Base-by-base conservation (phyloP, 257 asterid genomes). In the Linaria vulgaris region DNA sequence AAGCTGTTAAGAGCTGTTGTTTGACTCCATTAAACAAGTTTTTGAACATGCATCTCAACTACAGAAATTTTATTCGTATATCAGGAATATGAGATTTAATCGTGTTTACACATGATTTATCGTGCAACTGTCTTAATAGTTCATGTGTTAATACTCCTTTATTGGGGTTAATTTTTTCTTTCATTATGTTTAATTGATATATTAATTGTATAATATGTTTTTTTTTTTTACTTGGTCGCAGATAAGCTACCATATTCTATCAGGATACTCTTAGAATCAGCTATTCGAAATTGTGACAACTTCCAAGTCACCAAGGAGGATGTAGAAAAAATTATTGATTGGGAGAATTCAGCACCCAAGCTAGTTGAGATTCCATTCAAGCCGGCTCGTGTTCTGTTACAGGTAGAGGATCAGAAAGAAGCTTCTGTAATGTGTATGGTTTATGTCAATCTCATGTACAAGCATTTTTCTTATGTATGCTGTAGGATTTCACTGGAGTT, bases 401-500 rank as follows among this genome's bases (percentile, higher is more conserved):
- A 91, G 96, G 96, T 91, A 63, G 47, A 55, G 11, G 63, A 74
- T 66, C 25, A 49, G 66, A 61, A 61, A 64, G 34, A 60, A 17
- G 49, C 43, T 47, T 27, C 6, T 39, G 51, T 50, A 27, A 50
- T 25, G 17, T 16, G 6, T 61, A 39, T 16, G 52, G 16, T n/a
- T 38, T 64, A 43, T 15, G 41, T 27, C 47, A 41, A 54, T 47
- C 54, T 72, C 27, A 20, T 56, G 57, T 63, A 22, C 10, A 56
- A 27, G 12, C 23, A 6, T 21, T 48, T 19, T 61, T 69, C 54
- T 15, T 59, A 55, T 19, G 9, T 30, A 14, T 34, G 8, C 54
- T 46, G 30, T 76, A 91, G 97, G 97, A 91, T 78, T 91, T 91
- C 66, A 91, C 97, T 74, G 97, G 97, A 77, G 97, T 91, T 73